Conservation (phyloP, 2,329 filamentous ascomycete species). For the Microsporum ferrugineum region DNA sequence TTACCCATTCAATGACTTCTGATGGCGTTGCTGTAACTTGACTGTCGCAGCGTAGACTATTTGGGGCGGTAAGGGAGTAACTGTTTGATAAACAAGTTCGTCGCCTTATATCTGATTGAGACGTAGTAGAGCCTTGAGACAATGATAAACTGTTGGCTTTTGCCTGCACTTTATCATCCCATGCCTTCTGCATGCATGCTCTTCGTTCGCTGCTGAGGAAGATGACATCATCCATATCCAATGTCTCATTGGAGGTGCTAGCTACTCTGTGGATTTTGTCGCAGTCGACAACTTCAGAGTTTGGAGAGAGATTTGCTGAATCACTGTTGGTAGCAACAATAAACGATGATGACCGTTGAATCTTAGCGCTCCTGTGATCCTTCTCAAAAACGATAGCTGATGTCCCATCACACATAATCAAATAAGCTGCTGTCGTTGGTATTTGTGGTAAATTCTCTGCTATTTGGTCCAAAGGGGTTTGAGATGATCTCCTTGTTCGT, state of each 20-base stretch:
- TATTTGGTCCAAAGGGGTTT: constrained; percentile 19
- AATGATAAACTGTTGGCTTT: constrained; percentile 3
- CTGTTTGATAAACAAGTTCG: too few relatives aligned
- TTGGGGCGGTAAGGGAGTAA: background rate
- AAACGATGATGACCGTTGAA: constrained; percentile 40
- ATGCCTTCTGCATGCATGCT: constrained; percentile 29
- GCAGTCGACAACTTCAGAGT: background rate
- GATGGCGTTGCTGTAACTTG: constrained; percentile 20
- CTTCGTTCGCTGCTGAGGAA: constrained; percentile 27
- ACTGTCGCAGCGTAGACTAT: background rate
- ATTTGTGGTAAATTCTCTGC: constrained; percentile 25
- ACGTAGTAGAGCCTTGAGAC: constrained; percentile 5
- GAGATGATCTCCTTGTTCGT: background rate
- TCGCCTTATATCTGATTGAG: constrained; percentile 4
- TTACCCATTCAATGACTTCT: constrained; percentile 40
- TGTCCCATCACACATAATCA: constrained; percentile 43
- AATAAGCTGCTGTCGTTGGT: constrained; percentile 45
- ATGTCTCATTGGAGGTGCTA: constrained; percentile 11
- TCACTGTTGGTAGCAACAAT: constrained; percentile 50
- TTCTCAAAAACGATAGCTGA: constrained; percentile 45
- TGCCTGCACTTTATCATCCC: constrained; percentile 23
- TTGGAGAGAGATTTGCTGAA: constrained; percentile 14
- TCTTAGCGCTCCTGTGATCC: constrained; percentile 38
- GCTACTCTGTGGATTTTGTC: constrained; percentile 11
- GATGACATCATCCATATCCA: constrained; percentile 21